Base-by-base conservation (phyloP, 164 flowering plant genomes). In the Protea cynaroides region DNA sequence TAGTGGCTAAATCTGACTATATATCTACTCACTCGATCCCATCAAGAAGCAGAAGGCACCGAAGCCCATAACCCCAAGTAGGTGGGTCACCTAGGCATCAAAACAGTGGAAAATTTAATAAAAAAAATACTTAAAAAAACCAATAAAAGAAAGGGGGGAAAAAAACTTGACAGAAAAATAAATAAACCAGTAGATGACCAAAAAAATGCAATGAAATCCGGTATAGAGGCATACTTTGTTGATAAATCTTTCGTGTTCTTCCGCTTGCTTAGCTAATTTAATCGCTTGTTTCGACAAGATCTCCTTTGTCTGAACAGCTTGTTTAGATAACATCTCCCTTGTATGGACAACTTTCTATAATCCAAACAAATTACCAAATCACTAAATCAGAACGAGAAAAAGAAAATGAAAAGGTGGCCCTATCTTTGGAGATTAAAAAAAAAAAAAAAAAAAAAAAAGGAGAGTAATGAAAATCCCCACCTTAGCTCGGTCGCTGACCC, bases 251-350 rank as follows among this genome's bases (percentile, higher is more conserved):
- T 94, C 99, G 54, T 94, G 99, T 68, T 91, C 95, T 69, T 94
- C 99, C 23, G 99, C 99, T 69, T 80, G 93, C 66, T 86, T 85
- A 15, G 97, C 97, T 63, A 94, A 84, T 77, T 83, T 89, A 43
- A 79, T 84, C 1, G 99, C 99, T 59, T 94, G 99, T 67, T 94
- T 83, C 17, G 98, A 86, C 59, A 90, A 59, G 53, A 88, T 86
- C 82, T 86, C 79, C 69, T 80, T 88, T 19, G 97, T 87, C 67
- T 88, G 82, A 22, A 77, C 84, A 15, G 86, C 90, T 71, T 86
- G 87, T 65, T 86, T 86, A 17, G 90, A 86, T 59, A 86, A 61
- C 53, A 81, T 84, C 82, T 88, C 96, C 74, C 79, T 84, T 15
- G 96, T 88, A 63, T 86, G 79, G 18, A 80, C 89, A 62, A 92